These are phyloP conservation scores for Rubia balearica DNA, from an alignment of 305 asterid species.

Conservation along the genomic window DNA sequence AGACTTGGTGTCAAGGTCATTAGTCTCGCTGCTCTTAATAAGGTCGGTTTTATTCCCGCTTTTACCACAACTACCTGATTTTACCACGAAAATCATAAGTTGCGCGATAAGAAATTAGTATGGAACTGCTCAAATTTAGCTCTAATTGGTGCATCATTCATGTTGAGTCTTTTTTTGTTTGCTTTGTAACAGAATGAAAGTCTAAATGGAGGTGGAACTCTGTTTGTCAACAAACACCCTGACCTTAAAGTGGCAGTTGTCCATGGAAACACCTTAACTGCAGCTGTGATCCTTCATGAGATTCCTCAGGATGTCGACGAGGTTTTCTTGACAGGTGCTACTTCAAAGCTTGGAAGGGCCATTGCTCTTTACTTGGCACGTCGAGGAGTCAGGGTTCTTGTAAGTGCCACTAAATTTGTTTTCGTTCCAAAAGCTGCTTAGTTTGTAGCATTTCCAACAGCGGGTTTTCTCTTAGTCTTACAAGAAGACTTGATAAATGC, in stretches of 20 bases:
- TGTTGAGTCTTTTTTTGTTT: neutral
- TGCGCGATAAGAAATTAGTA: neutral
- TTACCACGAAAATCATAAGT: neutral
- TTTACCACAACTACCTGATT: neutral
- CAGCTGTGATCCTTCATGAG: slow-evolving; percentile 70
- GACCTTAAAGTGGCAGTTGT: slow-evolving; percentile 78
- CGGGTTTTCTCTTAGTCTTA: neutral
- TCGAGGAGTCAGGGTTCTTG: slow-evolving; percentile 56
- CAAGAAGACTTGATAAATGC: slow-evolving; percentile 13
- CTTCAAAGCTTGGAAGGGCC: slow-evolving; percentile 89
- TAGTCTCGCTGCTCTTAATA: slow-evolving; percentile 88
- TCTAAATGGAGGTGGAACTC: slow-evolving; percentile 83
- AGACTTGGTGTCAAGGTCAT: slow-evolving; percentile 80
- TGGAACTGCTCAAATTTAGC: neutral
- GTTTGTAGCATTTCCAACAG: neutral
- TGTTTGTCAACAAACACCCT: slow-evolving; percentile 67
- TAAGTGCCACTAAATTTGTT: slow-evolving; percentile 22
- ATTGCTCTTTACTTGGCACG: slow-evolving; percentile 63
- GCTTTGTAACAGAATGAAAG: slow-evolving; percentile 50
- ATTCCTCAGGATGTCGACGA: slow-evolving; percentile 57
- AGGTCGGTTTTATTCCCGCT: slow-evolving; percentile 36
- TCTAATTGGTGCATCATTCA: neutral
- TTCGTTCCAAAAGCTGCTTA: neutral
- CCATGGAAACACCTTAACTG: slow-evolving; percentile 91
- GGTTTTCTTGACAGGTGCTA: slow-evolving; percentile 79